Percentiles rank a stretch among this genome's conserved stretches.
These are phyloP conservation scores for Jimgerdemannia lactiflua DNA, from an alignment of 192 early-diverging fungal species.

Conservation along the genomic window DNA sequence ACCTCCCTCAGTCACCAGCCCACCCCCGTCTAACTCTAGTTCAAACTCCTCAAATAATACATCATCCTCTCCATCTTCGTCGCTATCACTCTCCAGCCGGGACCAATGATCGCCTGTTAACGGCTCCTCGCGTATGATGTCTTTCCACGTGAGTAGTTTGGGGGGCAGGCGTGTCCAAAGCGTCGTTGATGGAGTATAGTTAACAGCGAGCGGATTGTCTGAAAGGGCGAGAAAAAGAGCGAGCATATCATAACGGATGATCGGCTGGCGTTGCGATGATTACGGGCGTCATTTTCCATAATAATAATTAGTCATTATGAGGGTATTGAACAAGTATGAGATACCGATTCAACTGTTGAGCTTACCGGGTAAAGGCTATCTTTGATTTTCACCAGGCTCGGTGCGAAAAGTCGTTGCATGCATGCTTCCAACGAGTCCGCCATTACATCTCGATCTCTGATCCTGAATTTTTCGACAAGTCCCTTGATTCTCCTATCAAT, in stretches of 20 bases:
- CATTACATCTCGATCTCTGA: neutral
- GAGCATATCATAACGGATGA: neutral
- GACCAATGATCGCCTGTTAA: constrained; percentile 35
- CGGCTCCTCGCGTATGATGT: constrained; percentile 30
- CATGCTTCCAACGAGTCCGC: neutral
- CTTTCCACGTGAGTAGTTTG: constrained; percentile 12
- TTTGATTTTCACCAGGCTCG: neutral
- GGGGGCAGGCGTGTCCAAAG: neutral
- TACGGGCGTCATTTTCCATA: no score
- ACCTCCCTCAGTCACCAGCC: neutral
- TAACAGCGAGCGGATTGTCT: neutral
- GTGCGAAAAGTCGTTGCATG: neutral
- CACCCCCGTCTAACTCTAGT: neutral
- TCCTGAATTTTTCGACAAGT: neutral
- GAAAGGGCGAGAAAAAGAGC: neutral
- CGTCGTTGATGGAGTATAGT: neutral
- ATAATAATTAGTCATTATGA: no score
- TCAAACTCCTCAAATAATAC: neutral
- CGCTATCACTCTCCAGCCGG: constrained; percentile 18
- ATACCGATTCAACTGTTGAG: neutral
- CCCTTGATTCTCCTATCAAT: neutral
- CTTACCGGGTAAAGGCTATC: neutral
- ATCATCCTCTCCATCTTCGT: constrained; percentile 9
- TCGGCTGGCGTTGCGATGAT: neutral
- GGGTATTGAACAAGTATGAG: no score